Base-by-base conservation (phyloP, 2,329 filamentous ascomycete genomes). In the Gaeumannomyces tritici region DNA sequence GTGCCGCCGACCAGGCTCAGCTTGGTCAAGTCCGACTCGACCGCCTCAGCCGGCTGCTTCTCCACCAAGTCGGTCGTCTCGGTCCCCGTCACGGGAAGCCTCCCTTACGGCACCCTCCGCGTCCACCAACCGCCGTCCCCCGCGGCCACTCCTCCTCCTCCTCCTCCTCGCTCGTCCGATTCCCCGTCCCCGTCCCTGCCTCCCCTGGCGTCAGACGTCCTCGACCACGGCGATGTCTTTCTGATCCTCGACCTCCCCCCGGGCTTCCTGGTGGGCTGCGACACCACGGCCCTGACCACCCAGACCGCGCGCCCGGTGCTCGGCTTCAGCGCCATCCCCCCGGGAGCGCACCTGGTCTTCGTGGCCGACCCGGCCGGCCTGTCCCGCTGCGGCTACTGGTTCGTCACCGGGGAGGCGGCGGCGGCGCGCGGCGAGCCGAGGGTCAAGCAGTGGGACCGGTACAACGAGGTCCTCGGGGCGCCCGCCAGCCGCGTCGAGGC, bases 281-380 rank as follows among this genome's bases (percentile, higher is more conserved):
- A 86, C 67, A 73, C 77, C 2, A 70, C 80, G 57, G 79, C 79
- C 2, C 77, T 83, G 65, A 79, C 76, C 21, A 76, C 76, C 6
- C 73, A 72, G 55, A 71, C 58, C 61, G 66, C 62, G 66, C 55
- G 66, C 18, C 65, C 77, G 27, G 83, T 86, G 66, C 73, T 74
- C 9, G 85, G 85, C 26, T 75, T 88, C 63, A 78, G 78, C 27
- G 76, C 83, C 62, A 74, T 88, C 29, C 82, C 83, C 0, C 69
- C 75, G 0, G 85, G 85, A 0, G 70, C 80, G 18, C 85, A 88
- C 69, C 81, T 88, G 63, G 74, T 87, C 63, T 88, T 84, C 83
- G 78, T 81, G 31, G 76, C 83, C 2, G 76, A 82, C 27, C 76
- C 78, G 0, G 74, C 75, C 2, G 74, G 75, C 24, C 74, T 77